Evolutionary conservation across 768 basidiomycete species (phyloP).

Genomic region (Cyclocybe cylindracea): DNA sequence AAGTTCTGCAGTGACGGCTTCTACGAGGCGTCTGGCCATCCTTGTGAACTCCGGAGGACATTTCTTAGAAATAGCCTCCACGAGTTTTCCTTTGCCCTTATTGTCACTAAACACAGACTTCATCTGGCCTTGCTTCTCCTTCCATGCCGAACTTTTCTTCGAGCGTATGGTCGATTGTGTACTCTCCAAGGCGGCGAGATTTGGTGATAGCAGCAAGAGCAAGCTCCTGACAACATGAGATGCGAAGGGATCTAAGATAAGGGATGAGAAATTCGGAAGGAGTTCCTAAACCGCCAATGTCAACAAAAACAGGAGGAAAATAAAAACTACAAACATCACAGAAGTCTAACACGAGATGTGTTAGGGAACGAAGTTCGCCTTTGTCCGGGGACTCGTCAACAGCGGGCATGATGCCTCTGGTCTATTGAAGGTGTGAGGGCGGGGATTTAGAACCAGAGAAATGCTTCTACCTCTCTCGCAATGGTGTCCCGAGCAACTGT

Average conservation of each 20-base stretch:
- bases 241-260: slow-evolving; percentile 85
- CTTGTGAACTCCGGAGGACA: slow-evolving; percentile 51
- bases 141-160: slow-evolving; percentile 83
- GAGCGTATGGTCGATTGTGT: slow-evolving; percentile 61
- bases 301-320: not conserved
- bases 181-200: slow-evolving; percentile 40
- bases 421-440: slow-evolving; percentile 32
- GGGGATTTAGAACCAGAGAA: not conserved
- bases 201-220: slow-evolving; percentile 74
- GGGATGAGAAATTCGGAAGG: slow-evolving; percentile 54
- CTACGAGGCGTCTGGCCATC: slow-evolving; percentile 48
- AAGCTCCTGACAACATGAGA: slow-evolving; percentile 88
- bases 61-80: slow-evolving; percentile 19
- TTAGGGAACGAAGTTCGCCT: slow-evolving; percentile 70
- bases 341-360: slow-evolving; percentile 61
- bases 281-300: slow-evolving; percentile 58
- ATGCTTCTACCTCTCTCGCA: slow-evolving; percentile 58
- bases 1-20: slow-evolving; percentile 50
- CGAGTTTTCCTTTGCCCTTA: slow-evolving; percentile 32
- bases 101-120: slow-evolving; percentile 69
- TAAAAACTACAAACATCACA: slow-evolving; percentile 51
- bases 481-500: slow-evolving; percentile 64
- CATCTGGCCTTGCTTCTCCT: slow-evolving; percentile 78
- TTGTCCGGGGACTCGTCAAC: slow-evolving; percentile 46
- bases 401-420: slow-evolving; percentile 52